Conservation (phyloP, 208 protist genomes). For the Trypanosoma caninum region DNA sequence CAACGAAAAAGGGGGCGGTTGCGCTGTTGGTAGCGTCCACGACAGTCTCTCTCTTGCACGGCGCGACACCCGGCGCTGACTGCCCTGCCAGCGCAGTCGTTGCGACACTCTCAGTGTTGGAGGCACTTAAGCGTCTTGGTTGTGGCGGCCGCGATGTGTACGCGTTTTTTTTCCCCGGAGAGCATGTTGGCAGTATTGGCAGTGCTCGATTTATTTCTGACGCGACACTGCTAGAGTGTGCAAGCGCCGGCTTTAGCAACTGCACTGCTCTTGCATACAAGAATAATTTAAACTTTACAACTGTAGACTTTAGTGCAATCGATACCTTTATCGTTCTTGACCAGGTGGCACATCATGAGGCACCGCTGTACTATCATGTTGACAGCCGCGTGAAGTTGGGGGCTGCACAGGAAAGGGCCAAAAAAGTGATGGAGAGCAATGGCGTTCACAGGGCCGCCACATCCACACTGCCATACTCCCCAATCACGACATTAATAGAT, state of each 20-base stretch:
- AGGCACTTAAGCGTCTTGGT: constrained; percentile 16
- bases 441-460: constrained; percentile 6
- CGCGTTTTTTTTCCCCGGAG: constrained; percentile 35
- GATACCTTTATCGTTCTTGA: constrained; percentile 33
- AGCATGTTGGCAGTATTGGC: constrained; percentile 26
- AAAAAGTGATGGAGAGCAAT: background rate
- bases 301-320: constrained; percentile 26
- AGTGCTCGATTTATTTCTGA: constrained; percentile 32
- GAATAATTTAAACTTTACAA: constrained; percentile 36
- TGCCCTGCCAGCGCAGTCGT: constrained; percentile 31
- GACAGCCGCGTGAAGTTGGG: constrained; percentile 24
- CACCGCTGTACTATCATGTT: constrained; percentile 34
- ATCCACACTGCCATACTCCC: constrained; percentile 22
- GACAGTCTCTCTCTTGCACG: constrained; percentile 17
- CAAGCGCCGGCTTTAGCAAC: background rate
- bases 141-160: constrained; percentile 18
- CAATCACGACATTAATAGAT: constrained; percentile 25
- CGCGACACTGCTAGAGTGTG: constrained; percentile 11
- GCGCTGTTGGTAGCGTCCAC: constrained; percentile 26
- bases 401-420: constrained; percentile 10
- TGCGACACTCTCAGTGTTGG: constrained; percentile 19
- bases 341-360: constrained; percentile 23
- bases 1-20: constrained; percentile 19
- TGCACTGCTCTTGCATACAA: constrained; percentile 28
- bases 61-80: constrained; percentile 12